Base-by-base conservation (phyloP, 2,329 filamentous ascomycete genomes). In the Colletotrichum somersetense region DNA sequence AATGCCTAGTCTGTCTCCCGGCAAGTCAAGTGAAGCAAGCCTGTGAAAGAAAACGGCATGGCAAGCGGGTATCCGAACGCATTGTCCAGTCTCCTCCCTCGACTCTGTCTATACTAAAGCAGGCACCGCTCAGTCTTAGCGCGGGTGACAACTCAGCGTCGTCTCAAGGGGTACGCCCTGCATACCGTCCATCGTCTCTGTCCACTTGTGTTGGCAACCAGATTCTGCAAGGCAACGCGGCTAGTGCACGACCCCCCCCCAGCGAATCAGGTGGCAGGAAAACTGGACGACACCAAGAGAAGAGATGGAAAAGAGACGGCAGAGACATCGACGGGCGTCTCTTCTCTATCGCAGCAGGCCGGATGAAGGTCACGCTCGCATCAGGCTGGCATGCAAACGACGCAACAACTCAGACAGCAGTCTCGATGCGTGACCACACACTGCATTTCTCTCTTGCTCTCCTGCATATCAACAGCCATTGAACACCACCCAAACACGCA, bases 311-410 rank as follows among this genome's bases (percentile, higher is more conserved):
- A n/a, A 52, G 44, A 42, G 18, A 64, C 7, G 26, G 35, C 20
- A 40, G 30, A 44, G 48, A 44, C 44, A 55, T 26, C 30, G 62
- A 56, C 50, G 55, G 46, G 46, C 56, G 46, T 50, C 14, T 63
- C 5, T 53, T 33, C 35, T 52, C 46, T 38, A n/a, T 40, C 11
- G 33, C 53, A 62, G 33, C 53, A 62, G 42, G 64, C 64, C 52
- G 65, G 23, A 67, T 48, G 48, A 53, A 42, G 67, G 59, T 67
- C 68, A 72, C 44, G 59, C 64, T 64, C 58, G 69, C 64, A 68
- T 52, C 59, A 50, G 44, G 46, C 59, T 68, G 72, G 72, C 64
- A 72, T 50, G 68, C 64, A 68, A 56, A 72, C 68, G 67, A 73
- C 67, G 71, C 62, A 73, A 40, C 11, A 44, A 16, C n/a, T 59